Evolutionary conservation across 129 eudicot genomes (phyloP).

Genomic region (Pseudognaphalium luteoalbum): DNA sequence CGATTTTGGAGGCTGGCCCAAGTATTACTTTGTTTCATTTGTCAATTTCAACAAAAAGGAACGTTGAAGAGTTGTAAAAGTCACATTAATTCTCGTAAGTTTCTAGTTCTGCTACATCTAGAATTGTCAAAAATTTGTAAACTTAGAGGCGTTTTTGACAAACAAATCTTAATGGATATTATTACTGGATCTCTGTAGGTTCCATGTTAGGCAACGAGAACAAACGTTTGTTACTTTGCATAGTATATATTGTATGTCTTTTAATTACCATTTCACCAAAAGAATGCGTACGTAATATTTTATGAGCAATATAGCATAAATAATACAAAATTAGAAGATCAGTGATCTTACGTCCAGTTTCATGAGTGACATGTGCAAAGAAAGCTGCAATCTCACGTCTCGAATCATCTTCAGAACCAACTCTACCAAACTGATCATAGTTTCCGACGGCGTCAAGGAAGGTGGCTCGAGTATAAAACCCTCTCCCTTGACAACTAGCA

Average conservation of each 20-base stretch:
- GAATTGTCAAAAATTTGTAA: neutral
- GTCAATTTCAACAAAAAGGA: no score
- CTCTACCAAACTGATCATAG: no score
- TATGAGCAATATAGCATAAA: no score
- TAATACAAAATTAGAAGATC: neutral
- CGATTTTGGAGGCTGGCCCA: no score
- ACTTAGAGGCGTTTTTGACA: neutral
- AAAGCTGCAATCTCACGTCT: slow-evolving; percentile 9
- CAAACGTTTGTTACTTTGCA: neutral
- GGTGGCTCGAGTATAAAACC: no score
- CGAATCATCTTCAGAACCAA: no score
- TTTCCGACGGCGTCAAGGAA: no score
- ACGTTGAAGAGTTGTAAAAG: no score
- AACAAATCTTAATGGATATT: neutral
- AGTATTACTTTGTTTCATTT: no score
- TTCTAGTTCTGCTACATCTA: neutral
- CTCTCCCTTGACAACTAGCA: no score
- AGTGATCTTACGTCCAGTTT: slow-evolving; percentile 43
- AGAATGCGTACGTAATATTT: neutral
- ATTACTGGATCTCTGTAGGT: neutral
- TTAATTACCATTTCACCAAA: neutral
- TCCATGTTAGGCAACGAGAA: neutral
- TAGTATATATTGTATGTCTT: no score
- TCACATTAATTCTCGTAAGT: neutral
- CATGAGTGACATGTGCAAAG: slow-evolving; percentile 53